Percentiles rank a stretch among this genome's conserved stretches.
These are phyloP conservation scores for Pleurotus citrinopileatus DNA, from an alignment of 768 basidiomycete genomes.

Conservation along the genomic window DNA sequence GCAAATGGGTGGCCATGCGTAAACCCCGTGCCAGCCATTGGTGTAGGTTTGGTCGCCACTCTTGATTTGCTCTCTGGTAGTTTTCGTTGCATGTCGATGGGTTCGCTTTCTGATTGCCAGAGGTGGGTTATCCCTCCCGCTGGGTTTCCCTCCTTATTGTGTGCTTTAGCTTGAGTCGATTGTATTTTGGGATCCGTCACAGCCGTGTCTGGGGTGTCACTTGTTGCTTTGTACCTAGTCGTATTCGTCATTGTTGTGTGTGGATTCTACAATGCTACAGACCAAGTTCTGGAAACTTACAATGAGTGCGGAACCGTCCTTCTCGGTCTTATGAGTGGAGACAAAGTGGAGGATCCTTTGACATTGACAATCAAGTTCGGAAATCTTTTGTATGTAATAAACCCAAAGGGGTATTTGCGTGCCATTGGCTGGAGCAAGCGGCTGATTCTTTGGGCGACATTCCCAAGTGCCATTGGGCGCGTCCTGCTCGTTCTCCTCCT, in stretches of 20 bases:
- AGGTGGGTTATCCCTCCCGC: not conserved
- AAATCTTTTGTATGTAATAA: slow-evolving; percentile 6
- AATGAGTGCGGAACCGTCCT: not conserved
- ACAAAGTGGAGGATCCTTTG: slow-evolving; percentile 1
- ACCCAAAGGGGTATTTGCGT: slow-evolving; percentile 10
- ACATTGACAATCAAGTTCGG: not conserved
- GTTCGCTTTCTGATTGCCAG: not conserved
- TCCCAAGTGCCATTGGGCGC: slow-evolving; percentile 8
- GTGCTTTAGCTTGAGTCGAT: not conserved
- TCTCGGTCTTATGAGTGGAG: not conserved
- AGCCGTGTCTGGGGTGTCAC: not conserved
- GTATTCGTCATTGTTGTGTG: slow-evolving; percentile 10
- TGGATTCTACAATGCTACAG: slow-evolving; percentile 9
- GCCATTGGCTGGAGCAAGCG: slow-evolving; percentile 7
- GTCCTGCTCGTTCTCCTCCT: slow-evolving; percentile 4
- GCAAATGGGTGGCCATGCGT: slow-evolving; percentile 56
- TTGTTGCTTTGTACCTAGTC: slow-evolving; percentile 8
- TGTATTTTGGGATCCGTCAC: slow-evolving; percentile 9
- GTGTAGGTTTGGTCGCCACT: not conserved
- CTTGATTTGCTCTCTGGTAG: slow-evolving; percentile 4
- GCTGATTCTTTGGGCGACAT: slow-evolving; percentile 8
- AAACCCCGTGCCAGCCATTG: too few relatives aligned
- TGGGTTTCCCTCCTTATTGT: not conserved
- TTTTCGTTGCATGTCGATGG: not conserved
- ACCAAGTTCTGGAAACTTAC: slow-evolving; percentile 7